A percentile compares a stretch with the other conserved stretches of the same genome.
These are phyloP conservation scores for Hyphopichia homilentoma DNA, from an alignment of 805 yeast species.

Conservation along the genomic window DNA sequence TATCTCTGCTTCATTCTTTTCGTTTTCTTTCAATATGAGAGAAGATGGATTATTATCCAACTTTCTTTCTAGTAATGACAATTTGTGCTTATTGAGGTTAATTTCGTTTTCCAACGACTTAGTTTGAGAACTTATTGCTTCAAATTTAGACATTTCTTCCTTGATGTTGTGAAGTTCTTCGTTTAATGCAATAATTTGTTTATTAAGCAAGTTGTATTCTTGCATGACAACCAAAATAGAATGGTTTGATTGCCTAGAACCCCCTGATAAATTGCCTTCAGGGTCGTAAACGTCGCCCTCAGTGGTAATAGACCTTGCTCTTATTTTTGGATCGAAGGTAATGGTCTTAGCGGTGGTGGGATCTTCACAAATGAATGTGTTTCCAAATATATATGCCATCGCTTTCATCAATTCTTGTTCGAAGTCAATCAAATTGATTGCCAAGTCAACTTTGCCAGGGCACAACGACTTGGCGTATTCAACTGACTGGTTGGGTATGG, in stretches of 20 bases:
- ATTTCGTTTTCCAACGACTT: conserved; percentile 55
- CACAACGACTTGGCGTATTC: conserved; percentile 69
- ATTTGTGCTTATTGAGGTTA: conserved; percentile 55
- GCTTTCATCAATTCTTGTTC: conserved; percentile 70
- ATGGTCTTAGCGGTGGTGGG: conserved; percentile 84
- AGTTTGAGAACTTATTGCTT: conserved; percentile 45
- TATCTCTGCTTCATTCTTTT: conserved; percentile 45
- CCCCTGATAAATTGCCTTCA: conserved; percentile 93
- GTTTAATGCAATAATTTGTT: conserved; percentile 38
- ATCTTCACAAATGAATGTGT: conserved; percentile 82
- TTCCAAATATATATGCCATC: conserved; percentile 89
- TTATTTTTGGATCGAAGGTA: conserved; percentile 80
- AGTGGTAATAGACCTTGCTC: conserved; percentile 79
- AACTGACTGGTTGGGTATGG: conserved; percentile 49
- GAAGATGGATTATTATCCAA: conserved; percentile 55
- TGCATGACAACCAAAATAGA: conserved; percentile 65
- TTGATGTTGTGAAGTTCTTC: conserved; percentile 38
- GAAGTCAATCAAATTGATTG: conserved; percentile 74
- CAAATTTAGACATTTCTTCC: conserved; percentile 39
- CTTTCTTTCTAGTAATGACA: conserved; percentile 52
- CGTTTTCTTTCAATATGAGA: conserved; percentile 48
- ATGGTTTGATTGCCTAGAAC: conserved; percentile 64
- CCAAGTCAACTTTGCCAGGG: conserved; percentile 86
- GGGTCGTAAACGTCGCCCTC: conserved; percentile 97
- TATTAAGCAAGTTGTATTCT: conserved; percentile 48